Evolutionary conservation across 805 yeast genomes (phyloP).

Genomic region (Metschnikowia reukaufii): DNA sequence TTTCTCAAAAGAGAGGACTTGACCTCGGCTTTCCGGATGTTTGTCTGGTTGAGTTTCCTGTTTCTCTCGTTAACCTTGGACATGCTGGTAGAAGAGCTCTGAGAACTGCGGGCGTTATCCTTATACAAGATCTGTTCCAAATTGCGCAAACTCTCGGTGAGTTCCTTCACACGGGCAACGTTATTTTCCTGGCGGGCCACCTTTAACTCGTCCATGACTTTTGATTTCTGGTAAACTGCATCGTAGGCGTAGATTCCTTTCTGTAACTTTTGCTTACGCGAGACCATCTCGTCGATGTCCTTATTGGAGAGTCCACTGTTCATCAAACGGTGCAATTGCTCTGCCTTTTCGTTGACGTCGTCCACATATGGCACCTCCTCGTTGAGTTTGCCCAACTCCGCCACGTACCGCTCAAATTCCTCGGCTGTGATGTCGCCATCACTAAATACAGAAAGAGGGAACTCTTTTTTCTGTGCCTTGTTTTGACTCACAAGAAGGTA

Average conservation of each 20-base stretch:
- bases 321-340: conserved; percentile 62
- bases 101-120: conserved; percentile 31
- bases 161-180: conserved; percentile 26
- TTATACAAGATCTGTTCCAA: conserved; percentile 48
- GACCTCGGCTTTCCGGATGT: conserved; percentile 77
- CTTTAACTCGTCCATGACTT: conserved; percentile 68
- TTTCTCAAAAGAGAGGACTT: conserved; percentile 57
- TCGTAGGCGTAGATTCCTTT: conserved; percentile 51
- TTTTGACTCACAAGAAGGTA: conserved; percentile 82
- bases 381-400: conserved; percentile 58
- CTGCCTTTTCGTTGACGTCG: conserved; percentile 62
- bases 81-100: conserved; percentile 47
- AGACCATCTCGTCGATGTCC: conserved; percentile 77
- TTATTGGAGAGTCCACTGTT: conserved; percentile 65
- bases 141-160: conserved; percentile 39
- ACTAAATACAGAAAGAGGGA: conserved; percentile 77
- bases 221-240: conserved; percentile 73
- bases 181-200: conserved; percentile 67
- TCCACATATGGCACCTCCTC: conserved; percentile 60
- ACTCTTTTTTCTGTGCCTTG: conserved; percentile 61
- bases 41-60: conserved; percentile 73
- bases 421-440: conserved; percentile 69
- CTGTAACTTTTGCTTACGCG: conserved; percentile 60
- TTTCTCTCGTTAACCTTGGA: conserved; percentile 81
- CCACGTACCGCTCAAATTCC: conserved; percentile 72